Percentiles rank a stretch among this genome's conserved stretches.
These are phyloP conservation scores for Penicillium sumatraense DNA, from an alignment of 2,329 filamentous ascomycete species.

Conservation along the genomic window DNA sequence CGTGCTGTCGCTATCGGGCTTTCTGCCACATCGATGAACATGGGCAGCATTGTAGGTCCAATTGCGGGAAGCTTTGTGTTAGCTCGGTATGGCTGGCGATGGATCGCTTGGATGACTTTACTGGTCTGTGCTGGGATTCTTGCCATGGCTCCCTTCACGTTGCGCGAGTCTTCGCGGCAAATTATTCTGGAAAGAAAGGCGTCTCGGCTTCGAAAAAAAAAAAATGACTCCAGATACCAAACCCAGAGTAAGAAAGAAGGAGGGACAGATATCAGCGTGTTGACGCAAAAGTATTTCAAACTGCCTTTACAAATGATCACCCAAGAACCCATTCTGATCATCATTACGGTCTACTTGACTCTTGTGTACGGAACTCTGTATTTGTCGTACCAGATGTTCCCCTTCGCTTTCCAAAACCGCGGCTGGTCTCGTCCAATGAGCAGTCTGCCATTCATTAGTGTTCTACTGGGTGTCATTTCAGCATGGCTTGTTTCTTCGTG, in stretches of 20 bases:
- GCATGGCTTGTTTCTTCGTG: background rate
- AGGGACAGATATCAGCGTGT: background rate
- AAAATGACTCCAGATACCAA: background rate
- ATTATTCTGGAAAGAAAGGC: background rate
- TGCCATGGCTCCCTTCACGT: background rate
- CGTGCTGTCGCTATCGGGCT: background rate
- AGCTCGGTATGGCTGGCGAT: background rate
- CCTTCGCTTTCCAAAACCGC: constrained; percentile 30
- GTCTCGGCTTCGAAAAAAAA: background rate
- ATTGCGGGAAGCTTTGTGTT: background rate
- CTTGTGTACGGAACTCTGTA: constrained; percentile 38
- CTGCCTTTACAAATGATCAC: constrained; percentile 32
- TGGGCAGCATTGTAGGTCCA: background rate
- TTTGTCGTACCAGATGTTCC: constrained; percentile 34
- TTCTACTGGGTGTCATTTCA: background rate
- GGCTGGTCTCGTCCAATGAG: background rate
- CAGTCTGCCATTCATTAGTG: background rate
- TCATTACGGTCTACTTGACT: constrained; percentile 34
- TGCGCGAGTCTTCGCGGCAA: background rate
- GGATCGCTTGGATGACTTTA: background rate
- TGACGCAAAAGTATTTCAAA: constrained; percentile 13
- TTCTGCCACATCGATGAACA: background rate
- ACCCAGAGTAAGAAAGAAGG: background rate
- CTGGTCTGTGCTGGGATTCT: background rate
- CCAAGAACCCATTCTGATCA: constrained; percentile 31